A percentile compares a stretch with the other conserved stretches of the same genome.
Conservation (phyloP, 2,329 filamentous ascomycete genomes). For the Cladosporium sphaerospermum region DNA sequence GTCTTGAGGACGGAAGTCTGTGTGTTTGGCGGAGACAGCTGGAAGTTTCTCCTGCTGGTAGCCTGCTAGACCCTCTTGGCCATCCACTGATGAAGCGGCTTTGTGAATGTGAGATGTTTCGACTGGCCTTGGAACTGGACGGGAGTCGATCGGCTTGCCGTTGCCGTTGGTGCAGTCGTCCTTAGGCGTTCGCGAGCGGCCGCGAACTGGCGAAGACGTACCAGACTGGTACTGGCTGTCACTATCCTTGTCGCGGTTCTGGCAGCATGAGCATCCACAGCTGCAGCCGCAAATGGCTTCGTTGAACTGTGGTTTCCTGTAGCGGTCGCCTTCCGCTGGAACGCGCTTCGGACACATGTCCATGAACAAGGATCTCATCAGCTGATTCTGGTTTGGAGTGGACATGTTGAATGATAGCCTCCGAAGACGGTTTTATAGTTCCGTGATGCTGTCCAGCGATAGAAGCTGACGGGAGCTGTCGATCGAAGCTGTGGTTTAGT, state of each 20-base stretch:
- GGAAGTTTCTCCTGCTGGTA: neutral
- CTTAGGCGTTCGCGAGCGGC: neutral
- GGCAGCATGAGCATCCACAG: neutral
- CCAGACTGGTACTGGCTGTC: neutral
- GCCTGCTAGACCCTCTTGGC: conserved; percentile 2
- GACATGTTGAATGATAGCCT: too few relatives aligned
- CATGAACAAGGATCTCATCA: too few relatives aligned
- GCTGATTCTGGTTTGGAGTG: too few relatives aligned
- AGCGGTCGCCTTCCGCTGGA: too few relatives aligned
- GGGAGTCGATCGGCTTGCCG: neutral
- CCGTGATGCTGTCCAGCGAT: too few relatives aligned
- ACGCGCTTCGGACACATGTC: too few relatives aligned
- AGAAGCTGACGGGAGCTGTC: too few relatives aligned
- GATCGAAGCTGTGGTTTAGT: too few relatives aligned
- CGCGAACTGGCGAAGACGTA: neutral
- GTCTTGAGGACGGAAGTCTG: neutral
- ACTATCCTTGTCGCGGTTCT: neutral
- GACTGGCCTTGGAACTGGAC: neutral
- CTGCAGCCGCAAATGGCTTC: neutral
- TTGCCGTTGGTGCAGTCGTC: conserved; percentile 7
- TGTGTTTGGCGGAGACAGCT: neutral
- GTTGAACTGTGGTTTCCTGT: neutral
- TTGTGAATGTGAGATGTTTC: neutral
- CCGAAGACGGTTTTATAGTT: too few relatives aligned
- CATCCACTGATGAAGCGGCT: neutral